Base-by-base conservation (phyloP, 2,329 filamentous ascomycete genomes). In the Penicillium sp. region DNA sequence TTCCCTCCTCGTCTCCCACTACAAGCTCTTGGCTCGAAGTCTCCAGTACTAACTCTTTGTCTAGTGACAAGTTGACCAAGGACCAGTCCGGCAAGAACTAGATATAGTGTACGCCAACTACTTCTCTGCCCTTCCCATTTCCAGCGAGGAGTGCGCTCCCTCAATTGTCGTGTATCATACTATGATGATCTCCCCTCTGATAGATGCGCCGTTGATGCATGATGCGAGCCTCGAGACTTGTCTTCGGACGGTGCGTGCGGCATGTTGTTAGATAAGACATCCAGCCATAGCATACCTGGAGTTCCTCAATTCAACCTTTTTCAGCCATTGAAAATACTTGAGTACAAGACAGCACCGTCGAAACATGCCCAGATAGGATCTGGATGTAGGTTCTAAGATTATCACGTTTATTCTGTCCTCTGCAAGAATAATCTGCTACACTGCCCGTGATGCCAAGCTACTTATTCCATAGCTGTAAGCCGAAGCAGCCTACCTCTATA, bases 31-130 rank as follows among this genome's bases (percentile, higher is more conserved):
- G 25, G 20, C 17, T 28, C 17, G 12, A n/a, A 14, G 20, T 8
- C 11, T 41, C 6, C 20, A 12, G 12, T 43, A 12, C 66, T 69
- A 48, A 70, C 54, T 17, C 17, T 15, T 10, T 10, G 4, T 55
- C 37, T 71, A 95, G 91, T 74, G 88, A 95, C 71, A 88, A 92
- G 66, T 82, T 95, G 71, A 91, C 90, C 77, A 88, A 85, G 79
- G 82, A 86, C 52, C 85, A 59, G 22, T 53, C 51, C 25, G 89
- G 86, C 65, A 88, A 88, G 75, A 88, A 91, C 81, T 72, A 78
- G 28, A 75, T 31, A 43, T 39, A 39, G 15, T 20, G n/a, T 47
- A 28, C 22, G 31, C 38, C 14, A 25, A 4, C 25, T 25, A 14
- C 57, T 11, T 35, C 49, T 6, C 49, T 4, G 49, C 15, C 35